Evolutionary conservation across 129 eudicot genomes (phyloP).

Genomic region (Pittosporum tobira): DNA sequence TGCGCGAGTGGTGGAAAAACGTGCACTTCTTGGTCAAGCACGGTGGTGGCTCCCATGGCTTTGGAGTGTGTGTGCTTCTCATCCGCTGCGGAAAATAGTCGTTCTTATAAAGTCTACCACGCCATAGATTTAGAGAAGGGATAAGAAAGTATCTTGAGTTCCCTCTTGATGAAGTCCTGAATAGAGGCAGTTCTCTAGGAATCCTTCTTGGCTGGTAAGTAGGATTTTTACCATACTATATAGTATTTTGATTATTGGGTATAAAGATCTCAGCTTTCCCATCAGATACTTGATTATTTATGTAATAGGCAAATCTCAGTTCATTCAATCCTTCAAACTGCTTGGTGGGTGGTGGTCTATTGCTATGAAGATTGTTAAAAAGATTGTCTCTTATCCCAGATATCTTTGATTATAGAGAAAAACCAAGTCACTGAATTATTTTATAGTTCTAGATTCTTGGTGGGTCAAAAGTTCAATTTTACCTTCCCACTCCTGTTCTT

Average conservation of each 20-base stretch:
- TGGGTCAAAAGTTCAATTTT: not conserved
- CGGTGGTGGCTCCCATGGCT: constrained; percentile 11
- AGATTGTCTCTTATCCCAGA: too few species aligned
- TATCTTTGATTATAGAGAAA: too few species aligned
- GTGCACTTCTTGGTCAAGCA: too few species aligned
- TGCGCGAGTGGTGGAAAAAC: too few species aligned
- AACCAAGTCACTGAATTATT: too few species aligned
- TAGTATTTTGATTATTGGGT: not conserved
- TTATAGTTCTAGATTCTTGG: not conserved
- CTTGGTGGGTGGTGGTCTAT: not conserved
- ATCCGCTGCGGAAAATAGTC: not conserved
- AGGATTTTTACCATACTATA: not conserved
- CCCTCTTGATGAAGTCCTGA: not conserved
- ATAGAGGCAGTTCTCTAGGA: not conserved
- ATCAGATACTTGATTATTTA: not conserved
- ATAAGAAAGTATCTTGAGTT: not conserved
- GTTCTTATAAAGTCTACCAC: not conserved
- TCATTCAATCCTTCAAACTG: not conserved
- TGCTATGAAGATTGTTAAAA: not conserved
- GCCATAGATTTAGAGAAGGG: not conserved
- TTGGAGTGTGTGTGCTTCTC: not conserved
- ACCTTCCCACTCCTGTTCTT: not conserved
- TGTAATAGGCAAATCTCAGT: not conserved
- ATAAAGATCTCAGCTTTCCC: not conserved
- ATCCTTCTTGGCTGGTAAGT: constrained; percentile 5